These are phyloP conservation scores for Colletotrichum acutatum DNA, from an alignment of 2,329 filamentous ascomycete genomes.

Conservation along the genomic window DNA sequence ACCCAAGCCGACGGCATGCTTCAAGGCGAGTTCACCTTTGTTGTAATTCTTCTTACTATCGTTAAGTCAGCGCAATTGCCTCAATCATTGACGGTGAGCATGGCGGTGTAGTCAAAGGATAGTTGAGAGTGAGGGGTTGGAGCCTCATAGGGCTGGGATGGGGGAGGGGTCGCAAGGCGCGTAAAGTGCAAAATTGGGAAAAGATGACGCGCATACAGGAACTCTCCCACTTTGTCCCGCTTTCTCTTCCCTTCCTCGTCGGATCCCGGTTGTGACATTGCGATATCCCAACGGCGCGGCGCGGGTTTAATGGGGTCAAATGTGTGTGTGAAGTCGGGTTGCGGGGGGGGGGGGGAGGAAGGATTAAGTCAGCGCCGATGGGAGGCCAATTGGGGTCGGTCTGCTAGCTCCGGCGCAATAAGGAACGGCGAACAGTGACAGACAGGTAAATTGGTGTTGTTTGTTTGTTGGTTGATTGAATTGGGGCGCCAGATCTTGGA, in stretches of 20 bases:
- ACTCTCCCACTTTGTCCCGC: slow-evolving; percentile 46
- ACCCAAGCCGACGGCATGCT: slow-evolving; percentile 57
- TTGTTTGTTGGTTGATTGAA: neutral
- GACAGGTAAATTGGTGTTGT: neutral
- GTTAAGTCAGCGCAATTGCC: slow-evolving; percentile 36
- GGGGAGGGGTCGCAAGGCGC: neutral
- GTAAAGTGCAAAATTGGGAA: neutral
- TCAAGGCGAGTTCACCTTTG: slow-evolving; percentile 53
- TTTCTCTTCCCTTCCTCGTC: slow-evolving; percentile 41
- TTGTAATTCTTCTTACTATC: slow-evolving; percentile 45
- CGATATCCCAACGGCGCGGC: neutral
- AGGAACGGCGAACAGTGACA: neutral
- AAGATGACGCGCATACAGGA: slow-evolving; percentile 44
- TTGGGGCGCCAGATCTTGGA: neutral
- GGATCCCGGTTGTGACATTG: slow-evolving; percentile 28
- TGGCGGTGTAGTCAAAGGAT: neutral
- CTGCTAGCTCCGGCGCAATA: neutral
- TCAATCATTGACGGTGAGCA: neutral
- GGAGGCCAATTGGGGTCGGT: neutral
- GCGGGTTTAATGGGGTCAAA: neutral
- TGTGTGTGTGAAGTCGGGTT: neutral
- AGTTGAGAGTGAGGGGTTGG: neutral
- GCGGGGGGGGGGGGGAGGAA: neutral
- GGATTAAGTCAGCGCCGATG: neutral
- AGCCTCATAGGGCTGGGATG: slow-evolving; percentile 5